A percentile compares a stretch with the other conserved stretches of the same genome.
Conservation (phyloP, 192 early-diverging fungal genomes). For the Coemansia sp. region DNA sequence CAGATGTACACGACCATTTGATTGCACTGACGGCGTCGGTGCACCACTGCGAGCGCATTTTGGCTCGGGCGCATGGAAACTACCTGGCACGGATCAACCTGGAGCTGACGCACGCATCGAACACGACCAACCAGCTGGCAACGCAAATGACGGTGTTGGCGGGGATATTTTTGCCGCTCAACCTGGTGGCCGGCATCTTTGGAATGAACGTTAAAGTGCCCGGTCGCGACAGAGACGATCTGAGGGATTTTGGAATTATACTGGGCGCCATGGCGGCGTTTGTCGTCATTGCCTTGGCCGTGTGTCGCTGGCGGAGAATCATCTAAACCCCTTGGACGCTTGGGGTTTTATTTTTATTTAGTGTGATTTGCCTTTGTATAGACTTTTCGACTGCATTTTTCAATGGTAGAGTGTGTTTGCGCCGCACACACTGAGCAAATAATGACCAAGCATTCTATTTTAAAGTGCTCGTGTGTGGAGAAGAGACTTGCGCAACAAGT, state of each 20-base stretch:
- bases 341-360: neutral
- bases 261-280: constrained; percentile 30
- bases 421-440: no score
- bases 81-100: constrained; percentile 84
- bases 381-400: neutral
- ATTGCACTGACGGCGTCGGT: constrained; percentile 77
- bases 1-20: constrained; percentile 59
- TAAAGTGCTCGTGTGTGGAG: no score
- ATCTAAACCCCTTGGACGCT: no score
- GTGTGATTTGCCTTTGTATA: no score
- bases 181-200: constrained; percentile 64
- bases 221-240: constrained; percentile 53
- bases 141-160: constrained; percentile 53
- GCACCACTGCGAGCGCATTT: constrained; percentile 75
- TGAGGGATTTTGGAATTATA: constrained; percentile 39
- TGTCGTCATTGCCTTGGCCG: constrained; percentile 23
- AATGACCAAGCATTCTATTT: no score
- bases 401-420: no score
- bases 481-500: no score
- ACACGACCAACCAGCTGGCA: constrained; percentile 42
- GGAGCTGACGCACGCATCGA: constrained; percentile 67
- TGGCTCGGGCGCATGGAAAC: constrained; percentile 75
- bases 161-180: constrained; percentile 59
- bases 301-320: constrained; percentile 44
- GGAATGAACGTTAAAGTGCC: constrained; percentile 72